Percentiles rank a stretch among this genome's conserved stretches.
These are phyloP conservation scores for Backusella macrospora DNA, from an alignment of 192 early-diverging fungal species.

Conservation along the genomic window DNA sequence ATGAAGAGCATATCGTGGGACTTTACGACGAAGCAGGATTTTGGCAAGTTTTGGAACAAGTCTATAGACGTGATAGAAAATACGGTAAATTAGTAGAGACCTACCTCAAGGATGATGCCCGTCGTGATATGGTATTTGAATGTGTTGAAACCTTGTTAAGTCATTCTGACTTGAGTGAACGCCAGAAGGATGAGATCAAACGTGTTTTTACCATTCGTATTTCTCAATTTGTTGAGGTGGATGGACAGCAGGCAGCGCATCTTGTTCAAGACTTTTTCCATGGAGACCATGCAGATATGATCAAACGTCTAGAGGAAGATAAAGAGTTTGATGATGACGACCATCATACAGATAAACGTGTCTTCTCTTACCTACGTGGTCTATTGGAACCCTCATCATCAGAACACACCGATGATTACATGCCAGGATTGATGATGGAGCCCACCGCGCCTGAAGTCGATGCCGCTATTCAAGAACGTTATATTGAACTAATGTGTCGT, in stretches of 20 bases:
- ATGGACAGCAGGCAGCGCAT: conserved; percentile 58
- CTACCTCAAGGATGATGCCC: conserved; percentile 57
- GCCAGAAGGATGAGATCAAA: conserved; percentile 52
- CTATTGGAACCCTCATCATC: conserved; percentile 47
- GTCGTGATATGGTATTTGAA: conserved; percentile 51
- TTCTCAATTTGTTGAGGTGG: conserved; percentile 62
- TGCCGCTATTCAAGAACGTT: conserved; percentile 53
- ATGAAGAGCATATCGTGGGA: conserved; percentile 52
- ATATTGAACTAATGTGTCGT: conserved; percentile 58
- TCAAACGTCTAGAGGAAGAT: conserved; percentile 45
- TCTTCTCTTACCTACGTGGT: conserved; percentile 61
- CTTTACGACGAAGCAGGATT: conserved; percentile 60
- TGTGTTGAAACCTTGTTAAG: conserved; percentile 52
- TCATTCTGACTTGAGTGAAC: conserved; percentile 40
- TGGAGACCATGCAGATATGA: conserved; percentile 54
- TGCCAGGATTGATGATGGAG: background rate
- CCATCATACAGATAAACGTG: conserved; percentile 39
- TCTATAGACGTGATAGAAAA: conserved; percentile 56
- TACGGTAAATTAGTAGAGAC: conserved; percentile 58
- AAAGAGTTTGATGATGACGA: conserved; percentile 41
- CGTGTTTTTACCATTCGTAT: conserved; percentile 51
- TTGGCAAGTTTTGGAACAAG: conserved; percentile 58
- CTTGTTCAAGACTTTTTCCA: conserved; percentile 54
- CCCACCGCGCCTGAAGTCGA: conserved; percentile 14
- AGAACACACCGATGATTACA: background rate